Percentiles rank a stretch among this genome's conserved stretches.
These are phyloP conservation scores for Ophiostoma populinum DNA, from an alignment of 2,329 filamentous ascomycete genomes.

Conservation along the genomic window DNA sequence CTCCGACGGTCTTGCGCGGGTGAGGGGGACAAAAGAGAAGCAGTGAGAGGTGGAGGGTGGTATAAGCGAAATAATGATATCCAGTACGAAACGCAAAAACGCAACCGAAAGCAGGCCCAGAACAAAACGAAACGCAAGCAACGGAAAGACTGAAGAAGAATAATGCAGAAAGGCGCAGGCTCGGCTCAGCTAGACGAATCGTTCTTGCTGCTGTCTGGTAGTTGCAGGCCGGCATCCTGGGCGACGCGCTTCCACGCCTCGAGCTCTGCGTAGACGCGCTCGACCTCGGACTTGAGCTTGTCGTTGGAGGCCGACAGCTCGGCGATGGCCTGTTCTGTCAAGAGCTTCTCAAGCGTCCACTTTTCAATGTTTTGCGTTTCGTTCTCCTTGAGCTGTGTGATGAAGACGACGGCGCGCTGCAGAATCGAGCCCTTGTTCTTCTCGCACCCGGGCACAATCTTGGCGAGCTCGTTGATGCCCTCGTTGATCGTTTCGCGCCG, in stretches of 20 bases:
- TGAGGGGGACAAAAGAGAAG: neutral
- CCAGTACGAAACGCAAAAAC: neutral
- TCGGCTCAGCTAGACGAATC: constrained; percentile 16
- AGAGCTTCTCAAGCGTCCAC: constrained; percentile 78
- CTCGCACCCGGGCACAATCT: constrained; percentile 93
- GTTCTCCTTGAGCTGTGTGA: constrained; percentile 85
- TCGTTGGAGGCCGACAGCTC: constrained; percentile 79
- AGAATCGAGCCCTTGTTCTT: constrained; percentile 98
- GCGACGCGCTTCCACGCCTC: constrained; percentile 62
- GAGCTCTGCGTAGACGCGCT: constrained; percentile 59
- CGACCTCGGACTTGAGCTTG: constrained; percentile 66
- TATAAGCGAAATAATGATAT: neutral
- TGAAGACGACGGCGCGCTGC: constrained; percentile 84
- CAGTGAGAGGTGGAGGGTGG: neutral
- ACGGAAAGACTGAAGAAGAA: neutral
- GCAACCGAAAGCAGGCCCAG: neutral
- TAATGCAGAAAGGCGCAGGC: neutral
- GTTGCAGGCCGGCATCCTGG: constrained; percentile 39
- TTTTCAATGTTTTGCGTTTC: constrained; percentile 89
- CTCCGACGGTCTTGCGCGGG: no score
- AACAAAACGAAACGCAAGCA: neutral
- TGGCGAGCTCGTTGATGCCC: constrained; percentile 93
- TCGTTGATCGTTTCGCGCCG: constrained; percentile 97
- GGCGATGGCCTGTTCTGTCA: constrained; percentile 75
- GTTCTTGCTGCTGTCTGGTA: constrained; percentile 20